These are phyloP conservation scores for Hypholoma sublateritium DNA, from an alignment of 768 basidiomycete genomes.

Conservation along the genomic window DNA sequence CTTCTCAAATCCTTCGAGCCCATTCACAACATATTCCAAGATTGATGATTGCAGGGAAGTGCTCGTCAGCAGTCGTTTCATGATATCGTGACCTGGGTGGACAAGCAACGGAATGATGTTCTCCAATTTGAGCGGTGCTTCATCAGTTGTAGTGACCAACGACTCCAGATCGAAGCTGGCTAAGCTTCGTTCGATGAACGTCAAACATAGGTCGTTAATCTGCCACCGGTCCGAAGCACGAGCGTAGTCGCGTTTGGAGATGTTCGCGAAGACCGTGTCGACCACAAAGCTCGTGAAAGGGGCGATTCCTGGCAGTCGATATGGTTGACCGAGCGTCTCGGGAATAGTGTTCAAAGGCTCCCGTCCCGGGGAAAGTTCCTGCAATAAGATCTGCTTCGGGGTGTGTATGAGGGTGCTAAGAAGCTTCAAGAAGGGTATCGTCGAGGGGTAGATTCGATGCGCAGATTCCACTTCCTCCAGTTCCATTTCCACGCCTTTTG, in stretches of 20 bases:
- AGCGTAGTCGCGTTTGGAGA: conserved; percentile 72
- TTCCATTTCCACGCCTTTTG: conserved; percentile 83
- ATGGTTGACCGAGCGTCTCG: conserved; percentile 76
- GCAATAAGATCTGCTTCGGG: conserved; percentile 66
- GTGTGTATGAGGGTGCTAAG: conserved; percentile 84
- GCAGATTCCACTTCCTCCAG: conserved; percentile 84
- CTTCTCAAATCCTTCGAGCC: conserved; percentile 73
- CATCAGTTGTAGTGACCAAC: conserved; percentile 59
- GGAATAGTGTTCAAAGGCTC: conserved; percentile 76
- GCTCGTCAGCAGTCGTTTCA: conserved; percentile 74
- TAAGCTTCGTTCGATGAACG: conserved; percentile 82
- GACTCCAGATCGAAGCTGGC: conserved; percentile 81
- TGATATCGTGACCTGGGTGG: conserved; percentile 88
- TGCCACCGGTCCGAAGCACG: conserved; percentile 80
- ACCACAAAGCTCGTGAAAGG: conserved; percentile 87
- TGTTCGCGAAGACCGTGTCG: conserved; percentile 84
- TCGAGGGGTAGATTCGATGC: conserved; percentile 81
- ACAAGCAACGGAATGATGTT: conserved; percentile 53
- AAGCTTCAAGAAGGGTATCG: conserved; percentile 83
- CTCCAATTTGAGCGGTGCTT: conserved; percentile 50
- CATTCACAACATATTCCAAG: conserved; percentile 79
- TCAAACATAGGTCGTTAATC: conserved; percentile 81
- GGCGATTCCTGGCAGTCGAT: conserved; percentile 75
- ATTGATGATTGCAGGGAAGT: conserved; percentile 72
- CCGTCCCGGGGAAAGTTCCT: conserved; percentile 56